Evolutionary conservation across 2,329 filamentous ascomycete genomes (phyloP).

Genomic region (Talaromyces sp.): DNA sequence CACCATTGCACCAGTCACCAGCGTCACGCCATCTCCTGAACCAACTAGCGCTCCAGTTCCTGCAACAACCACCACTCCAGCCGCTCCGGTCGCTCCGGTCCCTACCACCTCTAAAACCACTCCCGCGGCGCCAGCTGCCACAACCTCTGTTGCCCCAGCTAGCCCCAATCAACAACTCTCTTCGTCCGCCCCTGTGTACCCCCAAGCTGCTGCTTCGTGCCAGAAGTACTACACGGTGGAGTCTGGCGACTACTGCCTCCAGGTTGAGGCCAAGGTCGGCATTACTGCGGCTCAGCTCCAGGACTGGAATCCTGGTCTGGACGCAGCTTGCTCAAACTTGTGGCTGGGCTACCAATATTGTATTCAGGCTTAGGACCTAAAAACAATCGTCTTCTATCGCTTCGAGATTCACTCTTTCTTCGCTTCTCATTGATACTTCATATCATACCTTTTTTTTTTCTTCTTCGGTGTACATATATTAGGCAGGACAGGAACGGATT

Average conservation of each 20-base stretch:
- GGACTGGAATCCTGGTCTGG: slow-evolving; percentile 8
- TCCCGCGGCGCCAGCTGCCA: neutral
- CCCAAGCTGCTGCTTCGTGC: slow-evolving; percentile 4
- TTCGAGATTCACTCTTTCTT: too few species aligned
- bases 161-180: neutral
- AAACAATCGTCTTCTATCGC: neutral
- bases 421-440: neutral
- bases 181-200: slow-evolving; percentile 4
- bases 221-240: slow-evolving; percentile 8
- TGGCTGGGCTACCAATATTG: slow-evolving; percentile 11
- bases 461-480: slow-evolving; percentile 10
- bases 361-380: slow-evolving; percentile 4
- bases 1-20: neutral
- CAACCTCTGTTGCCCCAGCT: neutral
- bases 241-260: slow-evolving; percentile 10
- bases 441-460: neutral
- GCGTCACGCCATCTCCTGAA: neutral
- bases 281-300: slow-evolving; percentile 8
- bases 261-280: slow-evolving; percentile 5
- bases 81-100: neutral
- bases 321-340: slow-evolving; percentile 7
- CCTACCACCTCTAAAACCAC: slow-evolving; percentile 1
- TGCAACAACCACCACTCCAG: neutral
- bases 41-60: neutral
- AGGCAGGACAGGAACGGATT: neutral